Evolutionary conservation across 2,329 filamentous ascomycete species (phyloP), one percentile per base, ranked within the genome.

Genomic region (Phyllosticta citribraziliensis): DNA sequence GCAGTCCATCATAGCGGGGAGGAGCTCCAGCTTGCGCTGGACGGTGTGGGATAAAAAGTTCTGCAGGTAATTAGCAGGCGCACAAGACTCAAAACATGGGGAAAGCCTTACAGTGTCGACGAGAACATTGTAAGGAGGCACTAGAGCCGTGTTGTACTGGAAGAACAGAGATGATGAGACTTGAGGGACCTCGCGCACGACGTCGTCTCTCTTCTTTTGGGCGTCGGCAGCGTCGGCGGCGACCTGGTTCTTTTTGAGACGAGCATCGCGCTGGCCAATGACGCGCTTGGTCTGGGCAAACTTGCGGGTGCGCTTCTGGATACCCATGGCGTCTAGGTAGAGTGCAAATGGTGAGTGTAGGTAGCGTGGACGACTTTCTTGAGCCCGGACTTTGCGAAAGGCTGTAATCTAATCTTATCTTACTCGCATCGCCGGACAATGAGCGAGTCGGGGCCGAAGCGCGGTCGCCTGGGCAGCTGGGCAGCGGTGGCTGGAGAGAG

Each of bases 1-100:
- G 59, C 89, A 88, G 73, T 97, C 91, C 90, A 97, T 96, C 79
- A 97, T 89, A 2, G 88, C 86, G 63, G 93, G 87, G 20, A 96
- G 82, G 12, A 97, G 79, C 35, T 92, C 90, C 20, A 97, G 84
- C 77, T 99, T 97, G 67, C 88, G 85, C 74, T 92, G 89, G 1
- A 97, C 89, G 0, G 91, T 94, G 75, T 96, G 91, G 50, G 86
- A 90, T 65, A 96, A 82, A 71, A 96, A 96, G 72, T 96, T 96
- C 61, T 64, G 61, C 10, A 9, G 14, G 14, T 3, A 72, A 57
- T 74, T 73, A 22, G 72, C 71, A 58, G 3, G 10, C 24, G 2
- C 19, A 2, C 11, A 19, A 22, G 53, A 2, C 5, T 17, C 9
- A 9, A n/a, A 11, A 20, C 2, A 9, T 33, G 22, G 6, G 25